Evolutionary conservation across 2,329 filamentous ascomycete species (phyloP).

Genomic region (Microdochium nivale): DNA sequence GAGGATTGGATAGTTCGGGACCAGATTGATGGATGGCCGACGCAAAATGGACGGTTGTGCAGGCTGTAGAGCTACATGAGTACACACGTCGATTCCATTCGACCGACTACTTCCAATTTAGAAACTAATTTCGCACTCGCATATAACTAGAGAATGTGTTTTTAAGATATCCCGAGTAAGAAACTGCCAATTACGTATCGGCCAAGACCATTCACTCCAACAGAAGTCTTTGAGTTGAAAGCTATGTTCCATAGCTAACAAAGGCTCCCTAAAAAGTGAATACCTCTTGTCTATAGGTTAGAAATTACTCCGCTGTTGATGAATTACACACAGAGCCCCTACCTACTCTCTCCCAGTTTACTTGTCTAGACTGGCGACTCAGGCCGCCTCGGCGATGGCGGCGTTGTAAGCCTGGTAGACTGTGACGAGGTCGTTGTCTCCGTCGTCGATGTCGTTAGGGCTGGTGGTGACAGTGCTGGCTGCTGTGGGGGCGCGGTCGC

Average conservation of each 20-base stretch:
- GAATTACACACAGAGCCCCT: no score
- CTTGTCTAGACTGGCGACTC: no score
- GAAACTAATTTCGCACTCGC: background rate
- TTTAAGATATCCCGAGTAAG: background rate
- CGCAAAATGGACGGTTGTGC: conserved; percentile 1
- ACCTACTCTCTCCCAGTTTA: no score
- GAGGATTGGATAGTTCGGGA: conserved; percentile 5
- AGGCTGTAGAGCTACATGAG: background rate
- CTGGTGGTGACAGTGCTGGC: background rate
- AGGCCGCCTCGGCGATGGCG: conserved; percentile 43
- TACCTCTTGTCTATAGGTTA: no score
- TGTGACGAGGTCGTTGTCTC: conserved; percentile 45
- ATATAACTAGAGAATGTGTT: background rate
- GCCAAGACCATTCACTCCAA: background rate
- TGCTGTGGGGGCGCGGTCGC: background rate
- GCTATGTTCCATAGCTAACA: background rate
- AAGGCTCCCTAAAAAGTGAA: no score
- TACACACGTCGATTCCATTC: background rate
- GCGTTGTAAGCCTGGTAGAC: conserved; percentile 53
- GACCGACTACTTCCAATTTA: background rate
- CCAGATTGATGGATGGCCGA: background rate
- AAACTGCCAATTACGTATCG: background rate
- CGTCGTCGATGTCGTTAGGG: background rate
- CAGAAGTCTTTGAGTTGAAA: background rate
- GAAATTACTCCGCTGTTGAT: no score